These are phyloP conservation scores for Diaporthe nobilis DNA, from an alignment of 2,329 filamentous ascomycete species.

Conservation along the genomic window DNA sequence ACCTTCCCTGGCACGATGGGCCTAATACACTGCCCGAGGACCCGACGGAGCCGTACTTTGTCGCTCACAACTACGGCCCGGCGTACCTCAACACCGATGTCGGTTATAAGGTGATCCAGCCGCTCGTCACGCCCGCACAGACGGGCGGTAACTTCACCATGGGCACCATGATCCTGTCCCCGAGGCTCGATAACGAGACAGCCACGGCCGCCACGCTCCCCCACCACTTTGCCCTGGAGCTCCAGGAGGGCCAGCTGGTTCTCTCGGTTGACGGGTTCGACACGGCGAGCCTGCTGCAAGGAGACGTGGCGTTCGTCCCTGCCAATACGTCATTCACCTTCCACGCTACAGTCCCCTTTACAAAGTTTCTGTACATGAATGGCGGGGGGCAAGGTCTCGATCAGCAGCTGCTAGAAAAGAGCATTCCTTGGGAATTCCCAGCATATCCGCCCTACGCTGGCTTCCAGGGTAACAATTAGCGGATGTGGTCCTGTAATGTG, in stretches of 20 bases:
- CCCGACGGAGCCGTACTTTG: conserved; percentile 1
- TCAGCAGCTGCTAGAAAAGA: background rate
- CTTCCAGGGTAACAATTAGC: background rate
- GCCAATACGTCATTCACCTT: background rate
- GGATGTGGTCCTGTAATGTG: background rate
- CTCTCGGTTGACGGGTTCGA: background rate
- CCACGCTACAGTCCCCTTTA: background rate
- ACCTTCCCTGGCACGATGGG: background rate
- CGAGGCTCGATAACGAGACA: background rate
- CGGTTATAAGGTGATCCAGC: conserved; percentile 7
- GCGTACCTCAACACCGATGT: background rate
- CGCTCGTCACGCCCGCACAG: conserved; percentile 4
- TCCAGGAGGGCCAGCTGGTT: conserved; percentile 3
- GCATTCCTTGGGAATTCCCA: background rate
- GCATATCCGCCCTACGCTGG: background rate
- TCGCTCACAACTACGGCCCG: conserved; percentile 7
- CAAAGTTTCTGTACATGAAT: conserved; percentile 1
- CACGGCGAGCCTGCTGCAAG: conserved; percentile 1
- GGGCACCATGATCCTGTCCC: background rate
- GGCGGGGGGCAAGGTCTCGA: background rate
- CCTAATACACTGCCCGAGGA: background rate
- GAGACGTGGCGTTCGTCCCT: background rate
- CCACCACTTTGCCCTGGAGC: background rate
- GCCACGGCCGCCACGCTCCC: background rate
- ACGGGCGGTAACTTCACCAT: conserved; percentile 3